These are phyloP conservation scores for Xylaria sp. DNA, from an alignment of 2,329 filamentous ascomycete genomes.

Conservation along the genomic window DNA sequence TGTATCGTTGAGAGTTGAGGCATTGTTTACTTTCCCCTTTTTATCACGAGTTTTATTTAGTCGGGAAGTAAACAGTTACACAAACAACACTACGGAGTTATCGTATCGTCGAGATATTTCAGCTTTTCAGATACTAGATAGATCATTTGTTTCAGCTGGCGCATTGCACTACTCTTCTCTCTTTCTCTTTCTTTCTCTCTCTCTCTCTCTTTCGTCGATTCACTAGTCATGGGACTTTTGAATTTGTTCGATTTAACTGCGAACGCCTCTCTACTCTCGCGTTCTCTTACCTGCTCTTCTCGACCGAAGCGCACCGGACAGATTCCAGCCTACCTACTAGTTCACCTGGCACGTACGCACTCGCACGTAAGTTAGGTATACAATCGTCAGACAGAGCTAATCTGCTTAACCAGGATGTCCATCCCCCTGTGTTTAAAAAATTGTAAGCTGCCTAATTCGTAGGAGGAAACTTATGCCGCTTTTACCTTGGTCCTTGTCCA, in stretches of 20 bases:
- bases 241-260: background rate
- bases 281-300: background rate
- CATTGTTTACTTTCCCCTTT: background rate
- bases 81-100: background rate
- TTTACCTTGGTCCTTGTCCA: too few relatives aligned
- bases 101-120: background rate
- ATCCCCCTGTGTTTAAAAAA: background rate
- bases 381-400: background rate
- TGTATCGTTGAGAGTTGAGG: background rate
- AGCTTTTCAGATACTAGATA: background rate
- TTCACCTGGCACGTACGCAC: too few relatives aligned
- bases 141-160: background rate
- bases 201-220: background rate
- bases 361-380: background rate
- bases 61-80: background rate
- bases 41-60: background rate
- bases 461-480: background rate
- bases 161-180: background rate
- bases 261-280: background rate
- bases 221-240: background rate
- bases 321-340: too few relatives aligned
- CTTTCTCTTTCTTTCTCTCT: background rate
- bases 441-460: background rate
- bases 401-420: background rate
- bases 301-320: too few relatives aligned